Percentiles rank a stretch among this genome's conserved stretches.
Evolutionary conservation across 176 grass and related monocot genomes (phyloP).

Genomic region (Oryza glaberrima): DNA sequence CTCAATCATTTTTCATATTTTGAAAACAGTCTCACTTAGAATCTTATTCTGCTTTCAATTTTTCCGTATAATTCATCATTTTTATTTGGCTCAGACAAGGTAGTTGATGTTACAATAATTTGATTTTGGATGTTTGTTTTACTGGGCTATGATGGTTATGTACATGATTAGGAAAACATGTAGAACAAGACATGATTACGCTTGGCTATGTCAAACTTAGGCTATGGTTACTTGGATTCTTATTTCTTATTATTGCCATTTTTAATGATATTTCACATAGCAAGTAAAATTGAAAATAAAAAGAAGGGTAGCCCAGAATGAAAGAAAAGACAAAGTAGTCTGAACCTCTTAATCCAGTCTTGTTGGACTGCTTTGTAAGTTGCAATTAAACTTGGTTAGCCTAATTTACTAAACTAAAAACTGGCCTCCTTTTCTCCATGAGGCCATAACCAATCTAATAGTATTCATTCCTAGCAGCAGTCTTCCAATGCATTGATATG

Average conservation of each 20-base stretch:
- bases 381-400: slow-evolving; percentile 18
- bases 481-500: not conserved
- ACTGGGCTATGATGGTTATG: not conserved
- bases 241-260: slow-evolving; percentile 25
- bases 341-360: slow-evolving; percentile 9
- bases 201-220: not conserved
- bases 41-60: not conserved
- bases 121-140: not conserved
- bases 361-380: slow-evolving; percentile 10
- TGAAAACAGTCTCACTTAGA: not conserved
- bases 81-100: not conserved
- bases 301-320: not conserved
- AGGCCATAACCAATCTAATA: slow-evolving; percentile 1
- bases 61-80: not conserved
- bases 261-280: slow-evolving; percentile 21
- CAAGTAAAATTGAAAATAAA: not conserved
- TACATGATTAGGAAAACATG: not conserved
- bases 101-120: not conserved
- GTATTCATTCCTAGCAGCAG: not conserved
- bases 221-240: not conserved
- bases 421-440: not conserved
- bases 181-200: not conserved
- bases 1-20: not conserved
- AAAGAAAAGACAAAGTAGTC: not conserved
- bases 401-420: not conserved